Evolutionary conservation across 225 moss, liverwort and hornwort genomes (phyloP), one percentile per base, ranked within the genome.

Genomic region (Lunularia cruciata): DNA sequence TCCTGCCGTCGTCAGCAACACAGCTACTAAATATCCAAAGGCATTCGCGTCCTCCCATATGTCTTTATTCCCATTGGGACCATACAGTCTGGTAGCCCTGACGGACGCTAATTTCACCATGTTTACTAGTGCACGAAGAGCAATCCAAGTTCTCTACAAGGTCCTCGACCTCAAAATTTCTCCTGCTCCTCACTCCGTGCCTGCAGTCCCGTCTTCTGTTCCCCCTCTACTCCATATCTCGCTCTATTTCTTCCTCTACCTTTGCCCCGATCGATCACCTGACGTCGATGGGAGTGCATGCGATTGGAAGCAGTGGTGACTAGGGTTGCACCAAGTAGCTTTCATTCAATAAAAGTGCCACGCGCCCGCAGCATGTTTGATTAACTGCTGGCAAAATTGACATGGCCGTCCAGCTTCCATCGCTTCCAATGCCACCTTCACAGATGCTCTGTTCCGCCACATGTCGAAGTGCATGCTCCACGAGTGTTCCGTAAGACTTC

Each of bases 41-140:
- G 89, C 82, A 48, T 89, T 92, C 46, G 75, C 27, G 32, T 70
- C 87, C 77, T 92, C 91, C 40, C 79, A 76, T 20, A 85, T 1
- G 56, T 89, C 80, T 25, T 85, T 72, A 22, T 57, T 74, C 49
- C 11, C 60, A 0, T 51, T 61, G 22, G 87, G 81, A 0, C 89
- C 92, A 8, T 87, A 92, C 60, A 77, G 60, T 35, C 87, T 82
- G 0, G 67, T 61, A 51, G 76, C 83, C 35, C 91, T 79, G 14
- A 80, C 85, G 8, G 89, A 90, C 4, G 82, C 87, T 57, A 90
- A 66, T 78, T 90, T 90, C 83, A 84, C 71, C 90, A 90, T 90
- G 18, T 60, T 61, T 40, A 36, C 12, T 42, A n/a, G n/a, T n/a
- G n/a, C 61, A 10, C 6, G 15, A 3, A 9, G 5, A 5, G 8